Conservation (phyloP, 805 yeast species). For the Nakazawaea ernobii region DNA sequence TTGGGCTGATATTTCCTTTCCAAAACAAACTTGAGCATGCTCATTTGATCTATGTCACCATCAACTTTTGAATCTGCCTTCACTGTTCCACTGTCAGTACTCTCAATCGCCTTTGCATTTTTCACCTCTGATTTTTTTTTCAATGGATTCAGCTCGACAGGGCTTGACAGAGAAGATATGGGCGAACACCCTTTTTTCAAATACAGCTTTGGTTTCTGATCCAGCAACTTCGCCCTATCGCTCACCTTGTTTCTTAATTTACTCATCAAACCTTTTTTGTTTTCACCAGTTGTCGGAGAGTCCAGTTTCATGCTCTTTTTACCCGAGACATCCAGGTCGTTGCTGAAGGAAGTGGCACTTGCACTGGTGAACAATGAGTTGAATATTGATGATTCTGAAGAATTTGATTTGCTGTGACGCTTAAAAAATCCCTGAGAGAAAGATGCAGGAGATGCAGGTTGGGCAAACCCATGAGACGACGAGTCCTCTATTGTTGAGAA, state of each 20-base stretch:
- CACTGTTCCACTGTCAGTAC: background rate
- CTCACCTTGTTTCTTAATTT: conserved; percentile 6
- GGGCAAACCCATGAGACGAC: conserved; percentile 15
- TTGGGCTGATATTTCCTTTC: conserved; percentile 34
- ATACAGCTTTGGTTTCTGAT: background rate
- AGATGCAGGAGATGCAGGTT: conserved; percentile 29
- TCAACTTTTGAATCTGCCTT: conserved; percentile 1
- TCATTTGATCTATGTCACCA: background rate
- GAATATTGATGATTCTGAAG: conserved; percentile 47
- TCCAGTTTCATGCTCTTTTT: conserved; percentile 20
- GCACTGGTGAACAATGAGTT: conserved; percentile 33
- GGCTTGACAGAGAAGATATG: conserved; percentile 4
- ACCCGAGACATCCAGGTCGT: conserved; percentile 15
- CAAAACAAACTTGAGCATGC: conserved; percentile 15
- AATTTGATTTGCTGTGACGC: conserved; percentile 58
- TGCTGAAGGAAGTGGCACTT: conserved; percentile 17
- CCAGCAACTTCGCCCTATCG: conserved; percentile 1
- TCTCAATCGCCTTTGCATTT: background rate
- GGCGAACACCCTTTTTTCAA: background rate
- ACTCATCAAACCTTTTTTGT: conserved; percentile 8
- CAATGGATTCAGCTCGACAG: background rate
- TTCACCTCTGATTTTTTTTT: background rate
- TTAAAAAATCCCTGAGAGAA: conserved; percentile 46
- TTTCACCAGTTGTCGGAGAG: conserved; percentile 4
- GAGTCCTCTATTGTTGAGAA: conserved; percentile 32